Evolutionary conservation across 176 grass and related monocot species (phyloP).

Genomic region (Oryza meridionalis): DNA sequence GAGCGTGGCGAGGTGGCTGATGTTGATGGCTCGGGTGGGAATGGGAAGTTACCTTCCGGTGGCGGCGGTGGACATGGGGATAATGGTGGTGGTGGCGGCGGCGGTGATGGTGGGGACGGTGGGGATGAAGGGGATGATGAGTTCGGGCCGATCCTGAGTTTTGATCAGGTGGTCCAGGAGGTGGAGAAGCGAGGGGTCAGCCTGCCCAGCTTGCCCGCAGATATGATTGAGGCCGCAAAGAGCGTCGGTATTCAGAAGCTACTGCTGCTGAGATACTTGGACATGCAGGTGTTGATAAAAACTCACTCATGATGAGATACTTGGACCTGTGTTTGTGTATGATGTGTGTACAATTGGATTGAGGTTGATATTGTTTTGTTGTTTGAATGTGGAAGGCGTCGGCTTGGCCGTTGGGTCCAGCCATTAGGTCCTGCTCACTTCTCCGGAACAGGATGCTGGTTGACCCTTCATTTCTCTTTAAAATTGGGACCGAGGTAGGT

Average conservation of each 20-base stretch:
- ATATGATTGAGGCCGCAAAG: conserved; percentile 75
- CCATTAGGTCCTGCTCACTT: conserved; percentile 62
- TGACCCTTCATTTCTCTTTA: conserved; percentile 96
- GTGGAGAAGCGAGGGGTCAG: conserved; percentile 48
- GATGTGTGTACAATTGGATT: background rate
- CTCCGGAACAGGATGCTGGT: conserved; percentile 89
- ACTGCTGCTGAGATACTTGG: conserved; percentile 68
- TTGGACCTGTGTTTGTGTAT: background rate
- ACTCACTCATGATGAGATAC: background rate
- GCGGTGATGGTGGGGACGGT: background rate
- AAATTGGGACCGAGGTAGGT: conserved; percentile 79
- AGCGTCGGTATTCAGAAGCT: conserved; percentile 69
- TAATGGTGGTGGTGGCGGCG: background rate
- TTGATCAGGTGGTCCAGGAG: conserved; percentile 66
- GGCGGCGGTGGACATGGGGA: conserved; percentile 11
- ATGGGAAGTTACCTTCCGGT: conserved; percentile 37
- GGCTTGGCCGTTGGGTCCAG: conserved; percentile 73
- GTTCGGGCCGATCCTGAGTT: conserved; percentile 69
- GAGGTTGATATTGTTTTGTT: background rate
- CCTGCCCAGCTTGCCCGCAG: conserved; percentile 63
- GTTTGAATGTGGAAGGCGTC: conserved; percentile 55
- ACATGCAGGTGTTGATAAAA: conserved; percentile 62
- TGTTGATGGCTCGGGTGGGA: conserved; percentile 37
- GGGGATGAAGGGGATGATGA: conserved; percentile 53
- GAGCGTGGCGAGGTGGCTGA: conserved; percentile 16